Conservation (phyloP, 371 early-diverging fungal species). For the Mortierella sp. region DNA sequence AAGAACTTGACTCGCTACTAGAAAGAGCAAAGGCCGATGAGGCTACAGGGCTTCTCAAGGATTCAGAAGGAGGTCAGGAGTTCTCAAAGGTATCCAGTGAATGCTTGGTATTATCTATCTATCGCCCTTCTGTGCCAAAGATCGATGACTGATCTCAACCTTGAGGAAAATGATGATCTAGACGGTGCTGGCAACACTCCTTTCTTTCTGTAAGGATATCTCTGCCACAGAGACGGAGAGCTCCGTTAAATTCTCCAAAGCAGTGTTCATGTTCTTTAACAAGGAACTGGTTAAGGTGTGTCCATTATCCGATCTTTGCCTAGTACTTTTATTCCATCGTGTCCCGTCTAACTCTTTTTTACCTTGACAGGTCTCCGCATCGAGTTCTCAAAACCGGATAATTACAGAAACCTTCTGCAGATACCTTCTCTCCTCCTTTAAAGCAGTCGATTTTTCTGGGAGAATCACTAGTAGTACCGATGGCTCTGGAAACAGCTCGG, state of each 20-base stretch:
- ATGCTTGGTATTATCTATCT: too few species aligned
- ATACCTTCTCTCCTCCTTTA: constrained; percentile 26
- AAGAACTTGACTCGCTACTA: constrained; percentile 14
- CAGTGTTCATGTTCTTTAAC: constrained; percentile 34
- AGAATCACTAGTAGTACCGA: too few species aligned
- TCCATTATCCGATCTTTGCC: too few species aligned
- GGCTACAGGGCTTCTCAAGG: not conserved
- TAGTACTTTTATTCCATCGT: too few species aligned
- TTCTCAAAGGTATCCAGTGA: constrained; percentile 19
- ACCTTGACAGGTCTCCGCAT: constrained; percentile 5
- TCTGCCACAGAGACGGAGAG: constrained; percentile 10
- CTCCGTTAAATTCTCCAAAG: constrained; percentile 24
- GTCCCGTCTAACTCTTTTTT: not conserved
- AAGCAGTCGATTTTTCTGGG: not conserved
- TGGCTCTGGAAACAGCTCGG: too few species aligned
- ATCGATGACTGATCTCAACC: too few species aligned
- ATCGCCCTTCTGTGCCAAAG: too few species aligned
- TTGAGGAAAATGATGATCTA: not conserved
- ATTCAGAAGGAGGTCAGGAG: not conserved
- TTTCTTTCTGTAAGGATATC: constrained; percentile 11
- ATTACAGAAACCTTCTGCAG: constrained; percentile 15
- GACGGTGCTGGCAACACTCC: constrained; percentile 24
- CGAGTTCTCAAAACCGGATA: not conserved
- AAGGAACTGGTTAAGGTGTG: constrained; percentile 34
- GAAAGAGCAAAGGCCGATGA: constrained; percentile 15